Evolutionary conservation across 2,329 filamentous ascomycete species (phyloP).

Genomic region (Fusarium ambrosium): DNA sequence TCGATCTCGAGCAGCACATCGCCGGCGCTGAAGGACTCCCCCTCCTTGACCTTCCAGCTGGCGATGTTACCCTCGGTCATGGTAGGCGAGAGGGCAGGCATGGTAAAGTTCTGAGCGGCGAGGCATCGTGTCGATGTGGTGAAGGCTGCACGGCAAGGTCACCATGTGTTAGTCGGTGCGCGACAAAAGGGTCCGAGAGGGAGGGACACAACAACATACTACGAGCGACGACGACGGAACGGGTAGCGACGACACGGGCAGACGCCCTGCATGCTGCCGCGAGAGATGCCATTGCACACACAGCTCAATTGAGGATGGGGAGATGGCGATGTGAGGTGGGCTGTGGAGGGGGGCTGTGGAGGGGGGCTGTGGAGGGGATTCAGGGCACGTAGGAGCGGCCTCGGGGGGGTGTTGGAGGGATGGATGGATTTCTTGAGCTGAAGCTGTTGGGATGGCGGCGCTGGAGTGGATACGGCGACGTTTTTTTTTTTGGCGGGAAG

Average conservation of each 20-base stretch:
- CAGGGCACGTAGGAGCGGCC: slow-evolving; percentile 40
- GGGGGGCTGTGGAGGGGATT: slow-evolving; percentile 30
- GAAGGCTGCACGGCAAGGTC: slow-evolving; percentile 65
- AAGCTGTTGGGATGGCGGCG: slow-evolving; percentile 53
- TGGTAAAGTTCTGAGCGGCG: slow-evolving; percentile 88
- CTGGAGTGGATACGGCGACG: slow-evolving; percentile 43
- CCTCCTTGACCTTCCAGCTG: slow-evolving; percentile 88
- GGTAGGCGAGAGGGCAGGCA: slow-evolving; percentile 91
- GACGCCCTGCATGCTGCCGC: slow-evolving; percentile 74
- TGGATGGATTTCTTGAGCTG: slow-evolving; percentile 39
- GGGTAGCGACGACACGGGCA: slow-evolving; percentile 66
- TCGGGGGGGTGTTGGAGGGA: slow-evolving; percentile 40
- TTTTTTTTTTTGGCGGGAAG: slow-evolving; percentile 53
- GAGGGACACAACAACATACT: slow-evolving; percentile 59
- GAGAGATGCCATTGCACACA: slow-evolving; percentile 73
- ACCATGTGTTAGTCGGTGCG: slow-evolving; percentile 40
- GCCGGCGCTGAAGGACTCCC: slow-evolving; percentile 83
- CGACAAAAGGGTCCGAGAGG: slow-evolving; percentile 43
- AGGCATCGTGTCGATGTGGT: slow-evolving; percentile 72
- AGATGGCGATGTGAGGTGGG: slow-evolving; percentile 35
- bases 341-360: slow-evolving; percentile 30
- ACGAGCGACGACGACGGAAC: slow-evolving; percentile 64
- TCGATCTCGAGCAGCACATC: slow-evolving; percentile 93
- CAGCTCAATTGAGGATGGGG: slow-evolving; percentile 45
- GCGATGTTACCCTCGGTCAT: slow-evolving; percentile 96